A percentile compares a stretch with the other conserved stretches of the same genome.
These are phyloP conservation scores for Brasilioporus rufonigricans DNA, from an alignment of 768 basidiomycete species.

Conservation along the genomic window DNA sequence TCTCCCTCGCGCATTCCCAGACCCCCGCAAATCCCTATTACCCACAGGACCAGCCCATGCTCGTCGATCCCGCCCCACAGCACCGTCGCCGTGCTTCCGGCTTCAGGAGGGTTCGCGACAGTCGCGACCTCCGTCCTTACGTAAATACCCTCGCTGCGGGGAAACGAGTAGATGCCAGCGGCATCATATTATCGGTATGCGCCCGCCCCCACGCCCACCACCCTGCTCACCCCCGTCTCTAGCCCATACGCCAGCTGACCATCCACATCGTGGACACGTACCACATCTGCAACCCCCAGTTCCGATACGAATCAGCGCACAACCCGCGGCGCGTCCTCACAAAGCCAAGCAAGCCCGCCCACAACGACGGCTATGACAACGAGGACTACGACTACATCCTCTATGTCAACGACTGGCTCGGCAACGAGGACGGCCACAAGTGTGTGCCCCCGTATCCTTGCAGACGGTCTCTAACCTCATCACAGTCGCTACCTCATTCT, in stretches of 20 bases:
- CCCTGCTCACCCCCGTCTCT: slow-evolving; percentile 6
- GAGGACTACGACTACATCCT: slow-evolving; percentile 99
- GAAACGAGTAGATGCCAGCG: slow-evolving; percentile 75
- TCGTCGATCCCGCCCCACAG: slow-evolving; percentile 55
- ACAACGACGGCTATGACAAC: slow-evolving; percentile 98
- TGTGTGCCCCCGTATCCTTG: slow-evolving; percentile 39
- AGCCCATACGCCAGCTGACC: slow-evolving; percentile 72
- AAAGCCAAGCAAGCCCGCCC: slow-evolving; percentile 92
- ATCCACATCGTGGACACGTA: slow-evolving; percentile 88
- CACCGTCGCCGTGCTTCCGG: slow-evolving; percentile 71
- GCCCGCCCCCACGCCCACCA: not conserved
- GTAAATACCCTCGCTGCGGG: slow-evolving; percentile 60
- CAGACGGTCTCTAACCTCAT: slow-evolving; percentile 10
- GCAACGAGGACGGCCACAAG: slow-evolving; percentile 94
- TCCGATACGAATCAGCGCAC: slow-evolving; percentile 91
- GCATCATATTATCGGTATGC: slow-evolving; percentile 80
- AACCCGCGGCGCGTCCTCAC: slow-evolving; percentile 97
- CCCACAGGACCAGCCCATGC: slow-evolving; percentile 67
- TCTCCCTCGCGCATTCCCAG: slow-evolving; percentile 60
- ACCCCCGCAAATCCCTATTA: slow-evolving; percentile 54
- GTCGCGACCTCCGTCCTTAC: slow-evolving; percentile 74
- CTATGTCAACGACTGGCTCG: slow-evolving; percentile 98
- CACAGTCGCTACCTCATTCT: slow-evolving; percentile 85
- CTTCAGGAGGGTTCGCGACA: slow-evolving; percentile 75
- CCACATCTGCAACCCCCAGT: slow-evolving; percentile 90